Conservation (phyloP, 768 basidiomycete genomes). For the Amanita pallidorosea region DNA sequence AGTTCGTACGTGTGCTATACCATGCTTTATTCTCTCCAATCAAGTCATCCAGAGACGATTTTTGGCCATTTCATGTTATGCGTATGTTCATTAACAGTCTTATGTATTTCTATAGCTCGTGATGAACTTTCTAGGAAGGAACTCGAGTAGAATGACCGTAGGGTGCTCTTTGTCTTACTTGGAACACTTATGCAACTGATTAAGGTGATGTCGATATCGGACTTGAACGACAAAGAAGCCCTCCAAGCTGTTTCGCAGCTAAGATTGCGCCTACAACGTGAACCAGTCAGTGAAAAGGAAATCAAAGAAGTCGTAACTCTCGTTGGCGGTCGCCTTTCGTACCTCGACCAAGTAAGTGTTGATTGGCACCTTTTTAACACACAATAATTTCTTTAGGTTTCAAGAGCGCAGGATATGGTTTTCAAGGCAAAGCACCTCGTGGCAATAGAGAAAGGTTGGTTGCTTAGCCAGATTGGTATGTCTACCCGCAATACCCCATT, state of each 20-base stretch:
- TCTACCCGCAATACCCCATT: not conserved
- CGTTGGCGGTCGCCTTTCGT: conserved; percentile 75
- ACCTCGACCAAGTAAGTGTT: conserved; percentile 44
- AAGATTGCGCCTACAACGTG: conserved; percentile 29
- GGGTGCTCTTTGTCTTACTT: conserved; percentile 8
- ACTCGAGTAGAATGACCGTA: conserved; percentile 66
- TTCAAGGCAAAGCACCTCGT: conserved; percentile 55
- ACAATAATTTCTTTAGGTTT: conserved; percentile 23
- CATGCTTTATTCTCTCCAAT: conserved; percentile 10
- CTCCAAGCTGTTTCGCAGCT: conserved; percentile 43
- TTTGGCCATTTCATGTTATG: conserved; percentile 68
- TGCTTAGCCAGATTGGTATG: conserved; percentile 64
- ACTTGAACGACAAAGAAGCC: conserved; percentile 52
- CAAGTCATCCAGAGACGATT: conserved; percentile 55
- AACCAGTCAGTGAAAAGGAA: conserved; percentile 19
- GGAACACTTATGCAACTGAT: not conserved
- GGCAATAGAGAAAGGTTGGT: conserved; percentile 68
- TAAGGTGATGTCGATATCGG: conserved; percentile 61
- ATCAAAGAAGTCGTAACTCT: conserved; percentile 40
- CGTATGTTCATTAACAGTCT: conserved; percentile 23
- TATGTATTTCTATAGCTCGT: not conserved
- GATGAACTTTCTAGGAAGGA: conserved; percentile 38
- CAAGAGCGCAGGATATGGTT: conserved; percentile 51
- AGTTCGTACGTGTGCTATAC: conserved; percentile 38
- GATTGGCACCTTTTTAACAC: not conserved